Evolutionary conservation across 1,284 basidiomycete genomes (phyloP), one percentile per base, ranked within the genome.

Genomic region (Pterulicium gracile): DNA sequence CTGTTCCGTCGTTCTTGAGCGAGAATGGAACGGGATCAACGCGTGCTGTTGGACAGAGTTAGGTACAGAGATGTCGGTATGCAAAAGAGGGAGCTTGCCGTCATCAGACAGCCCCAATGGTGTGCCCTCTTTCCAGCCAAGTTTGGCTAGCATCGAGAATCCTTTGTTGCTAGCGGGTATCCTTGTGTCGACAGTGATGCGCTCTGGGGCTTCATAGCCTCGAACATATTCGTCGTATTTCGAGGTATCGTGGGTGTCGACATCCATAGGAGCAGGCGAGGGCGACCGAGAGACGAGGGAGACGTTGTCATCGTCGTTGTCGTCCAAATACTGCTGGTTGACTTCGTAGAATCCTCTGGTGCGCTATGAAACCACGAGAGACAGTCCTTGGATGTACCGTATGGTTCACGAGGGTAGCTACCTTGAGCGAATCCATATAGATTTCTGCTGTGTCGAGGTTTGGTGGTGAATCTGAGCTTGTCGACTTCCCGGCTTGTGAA

Each of bases 21-120:
- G 79, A 70, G 58, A 89, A 89, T 3, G 87, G 86, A 23, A 90
- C 69, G 1, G 87, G 87, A 43, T 89, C 86, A 44, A 83, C 70
- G 47, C 86, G 83, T 41, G 82, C 87, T 89, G 52, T 17, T 42
- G 15, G 4, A 13, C 23, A 34, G 7, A 22, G 13, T 24, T 35
- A 17, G 19, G 32, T 34, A 18, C 43, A 17, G 5, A 17, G 27
- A 34, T 21, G 19, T n/a, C 15, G 40, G 49, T 18, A 39, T 34
- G 46, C 41, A 49, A 49, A 47, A 32, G 34, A 34, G 20, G 19
- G 27, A 10, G 55, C 66, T 17, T 55, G 87, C 86, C 86, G 48
- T 88, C 79, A 15, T 70, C 75, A 46, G 84, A 81, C n/a, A 83
- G 53, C 7, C 87, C 86, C 1, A 90, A 65, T 14, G 83, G 79